Conservation (phyloP, 305 asterid species). For the Andrographis paniculata region DNA sequence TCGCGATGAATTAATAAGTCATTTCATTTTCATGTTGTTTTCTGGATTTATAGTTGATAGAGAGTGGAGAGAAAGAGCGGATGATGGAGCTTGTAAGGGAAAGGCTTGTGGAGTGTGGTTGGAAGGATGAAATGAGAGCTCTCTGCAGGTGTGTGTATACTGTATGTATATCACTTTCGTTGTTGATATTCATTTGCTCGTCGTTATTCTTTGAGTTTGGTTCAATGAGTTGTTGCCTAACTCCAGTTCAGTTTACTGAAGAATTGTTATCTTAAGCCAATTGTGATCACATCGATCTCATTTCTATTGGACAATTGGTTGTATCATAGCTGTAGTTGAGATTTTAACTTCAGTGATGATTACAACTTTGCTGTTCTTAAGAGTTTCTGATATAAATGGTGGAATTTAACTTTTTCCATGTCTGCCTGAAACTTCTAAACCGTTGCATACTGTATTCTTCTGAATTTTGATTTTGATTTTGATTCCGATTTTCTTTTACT, state of each 20-base stretch:
- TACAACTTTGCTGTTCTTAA: background rate
- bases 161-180: background rate
- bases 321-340: no score
- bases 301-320: no score
- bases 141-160: slow-evolving; percentile 28
- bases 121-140: slow-evolving; percentile 45
- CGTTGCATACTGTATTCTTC: no score
- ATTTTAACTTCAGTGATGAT: background rate
- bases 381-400: background rate
- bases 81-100: slow-evolving; percentile 41
- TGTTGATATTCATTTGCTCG: background rate
- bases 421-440: background rate
- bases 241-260: background rate
- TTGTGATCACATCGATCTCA: background rate
- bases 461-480: no score
- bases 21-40: slow-evolving; percentile 1
- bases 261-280: background rate
- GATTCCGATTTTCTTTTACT: no score
- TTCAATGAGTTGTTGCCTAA: background rate
- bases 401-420: background rate
- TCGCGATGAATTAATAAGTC: background rate
- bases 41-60: slow-evolving; percentile 29
- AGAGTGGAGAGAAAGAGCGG: slow-evolving; percentile 46
- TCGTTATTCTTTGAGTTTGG: background rate
- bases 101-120: slow-evolving; percentile 43